Evolutionary conservation across 2,329 filamentous ascomycete species (phyloP).

Genomic region (Epichloe bromicola): DNA sequence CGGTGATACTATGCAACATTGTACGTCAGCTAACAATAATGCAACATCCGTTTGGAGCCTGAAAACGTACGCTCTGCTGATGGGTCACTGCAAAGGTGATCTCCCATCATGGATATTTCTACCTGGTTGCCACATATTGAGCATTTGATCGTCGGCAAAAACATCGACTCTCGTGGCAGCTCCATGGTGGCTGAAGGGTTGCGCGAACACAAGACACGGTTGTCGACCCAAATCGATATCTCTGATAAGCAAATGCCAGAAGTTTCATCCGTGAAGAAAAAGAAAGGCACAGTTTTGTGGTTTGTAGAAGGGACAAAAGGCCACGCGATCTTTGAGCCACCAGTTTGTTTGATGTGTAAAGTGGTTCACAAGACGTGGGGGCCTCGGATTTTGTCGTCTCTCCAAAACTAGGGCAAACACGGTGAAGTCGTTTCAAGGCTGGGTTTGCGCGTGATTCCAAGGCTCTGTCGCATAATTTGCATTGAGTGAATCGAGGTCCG

Average conservation of each 20-base stretch:
- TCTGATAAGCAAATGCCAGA: background rate
- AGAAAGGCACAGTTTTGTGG: background rate
- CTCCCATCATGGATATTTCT: conserved; percentile 74
- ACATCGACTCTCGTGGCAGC: conserved; percentile 47
- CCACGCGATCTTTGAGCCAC: background rate
- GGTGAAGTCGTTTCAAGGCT: background rate
- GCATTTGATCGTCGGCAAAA: conserved; percentile 78
- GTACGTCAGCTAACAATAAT: background rate
- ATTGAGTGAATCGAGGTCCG: background rate
- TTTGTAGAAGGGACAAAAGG: no score
- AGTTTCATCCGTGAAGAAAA: background rate
- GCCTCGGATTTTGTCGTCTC: background rate
- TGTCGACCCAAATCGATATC: background rate
- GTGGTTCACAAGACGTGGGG: background rate
- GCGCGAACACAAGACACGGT: background rate
- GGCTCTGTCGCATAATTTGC: background rate
- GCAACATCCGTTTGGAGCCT: no score
- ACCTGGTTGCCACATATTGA: conserved; percentile 67
- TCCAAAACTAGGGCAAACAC: background rate
- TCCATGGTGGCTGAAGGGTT: conserved; percentile 24
- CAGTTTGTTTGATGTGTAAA: background rate
- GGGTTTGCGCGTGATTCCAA: background rate
- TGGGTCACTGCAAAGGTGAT: conserved; percentile 56
- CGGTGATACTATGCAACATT: conserved; percentile 21
- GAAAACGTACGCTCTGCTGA: conserved; percentile 32